phyloP scores from a whole-genome alignment of 2,329 filamentous ascomycete species.

The Cadophora gregata region DNA sequence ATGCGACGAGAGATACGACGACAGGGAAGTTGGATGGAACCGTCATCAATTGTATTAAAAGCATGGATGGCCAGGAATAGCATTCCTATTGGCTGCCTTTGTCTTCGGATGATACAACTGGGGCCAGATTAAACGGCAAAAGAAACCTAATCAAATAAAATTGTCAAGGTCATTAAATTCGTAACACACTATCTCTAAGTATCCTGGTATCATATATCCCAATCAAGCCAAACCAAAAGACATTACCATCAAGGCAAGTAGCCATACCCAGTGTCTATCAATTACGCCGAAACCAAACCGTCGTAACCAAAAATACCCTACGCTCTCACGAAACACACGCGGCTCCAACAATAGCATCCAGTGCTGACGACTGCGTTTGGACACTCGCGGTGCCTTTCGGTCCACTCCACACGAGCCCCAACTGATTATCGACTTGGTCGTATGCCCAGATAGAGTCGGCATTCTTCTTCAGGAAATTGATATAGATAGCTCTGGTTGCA shows the following conservation, averaged over 20 bases:
- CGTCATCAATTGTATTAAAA: too few species aligned
- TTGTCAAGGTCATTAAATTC: constrained; percentile 16
- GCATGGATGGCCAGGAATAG: too few species aligned
- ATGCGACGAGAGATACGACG: too few species aligned
- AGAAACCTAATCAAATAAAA: neutral
- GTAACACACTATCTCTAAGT: constrained; percentile 10
- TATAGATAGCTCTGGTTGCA: constrained; percentile 56
- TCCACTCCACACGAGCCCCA: constrained; percentile 71
- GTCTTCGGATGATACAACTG: too few species aligned
- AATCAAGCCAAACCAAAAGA: constrained; percentile 18
- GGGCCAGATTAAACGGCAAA: too few species aligned
- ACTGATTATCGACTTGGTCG: constrained; percentile 56
- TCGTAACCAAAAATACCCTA: neutral
- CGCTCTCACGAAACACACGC: constrained; percentile 33
- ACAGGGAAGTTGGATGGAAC: too few species aligned
- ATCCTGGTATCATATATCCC: constrained; percentile 20
- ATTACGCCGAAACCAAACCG: constrained; percentile 7
- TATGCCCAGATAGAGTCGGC: constrained; percentile 70
- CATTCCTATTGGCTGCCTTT: too few species aligned
- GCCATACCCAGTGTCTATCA: constrained; percentile 6
- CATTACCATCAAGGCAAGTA: constrained; percentile 24
- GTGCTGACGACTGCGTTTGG: constrained; percentile 66
- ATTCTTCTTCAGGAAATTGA: constrained; percentile 62
- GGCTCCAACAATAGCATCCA: constrained; percentile 72
- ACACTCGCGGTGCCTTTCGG: constrained; percentile 61